Conservation (phyloP, 1,284 basidiomycete species). For the Thecaphora thlaspeos region DNA sequence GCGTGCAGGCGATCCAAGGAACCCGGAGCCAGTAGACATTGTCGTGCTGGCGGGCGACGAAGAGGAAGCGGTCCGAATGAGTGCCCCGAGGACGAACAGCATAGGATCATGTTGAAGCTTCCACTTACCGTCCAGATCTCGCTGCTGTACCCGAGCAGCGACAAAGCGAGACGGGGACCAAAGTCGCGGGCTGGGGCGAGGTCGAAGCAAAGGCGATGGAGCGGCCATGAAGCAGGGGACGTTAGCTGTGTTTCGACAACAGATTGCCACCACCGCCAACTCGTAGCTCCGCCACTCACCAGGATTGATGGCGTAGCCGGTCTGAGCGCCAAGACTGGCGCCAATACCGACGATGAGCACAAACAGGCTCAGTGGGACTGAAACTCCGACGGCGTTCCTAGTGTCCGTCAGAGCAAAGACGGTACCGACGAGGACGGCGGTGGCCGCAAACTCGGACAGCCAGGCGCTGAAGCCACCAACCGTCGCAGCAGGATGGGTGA, state of each 20-base stretch:
- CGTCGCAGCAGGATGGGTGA: not conserved
- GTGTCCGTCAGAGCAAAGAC: not conserved
- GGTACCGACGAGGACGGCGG: not conserved
- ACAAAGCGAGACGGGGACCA: not conserved
- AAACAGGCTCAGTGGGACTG: not conserved
- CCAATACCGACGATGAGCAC: constrained; percentile 1
- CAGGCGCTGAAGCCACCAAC: not conserved
- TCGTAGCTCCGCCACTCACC: too few relatives aligned
- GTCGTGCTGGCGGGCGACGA: not conserved
- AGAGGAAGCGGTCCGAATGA: too few relatives aligned
- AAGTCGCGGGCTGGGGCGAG: constrained; percentile 2
- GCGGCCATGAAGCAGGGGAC: too few relatives aligned
- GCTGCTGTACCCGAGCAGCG: not conserved
- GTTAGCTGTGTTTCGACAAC: too few relatives aligned
- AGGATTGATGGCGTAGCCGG: not conserved
- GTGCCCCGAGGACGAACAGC: too few relatives aligned
- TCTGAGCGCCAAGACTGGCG: not conserved
- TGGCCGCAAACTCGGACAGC: not conserved
- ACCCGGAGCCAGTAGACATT: not conserved
- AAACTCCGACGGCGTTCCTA: not conserved
- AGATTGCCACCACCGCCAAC: too few relatives aligned
- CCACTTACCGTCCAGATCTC: constrained; percentile 1
- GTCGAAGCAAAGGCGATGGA: too few relatives aligned
- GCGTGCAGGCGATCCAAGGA: not conserved
- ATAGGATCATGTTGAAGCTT: too few relatives aligned